Percentiles rank a stretch among this genome's conserved stretches.
These are phyloP conservation scores for Boletus rex-veris DNA, from an alignment of 768 basidiomycete genomes.

Conservation along the genomic window DNA sequence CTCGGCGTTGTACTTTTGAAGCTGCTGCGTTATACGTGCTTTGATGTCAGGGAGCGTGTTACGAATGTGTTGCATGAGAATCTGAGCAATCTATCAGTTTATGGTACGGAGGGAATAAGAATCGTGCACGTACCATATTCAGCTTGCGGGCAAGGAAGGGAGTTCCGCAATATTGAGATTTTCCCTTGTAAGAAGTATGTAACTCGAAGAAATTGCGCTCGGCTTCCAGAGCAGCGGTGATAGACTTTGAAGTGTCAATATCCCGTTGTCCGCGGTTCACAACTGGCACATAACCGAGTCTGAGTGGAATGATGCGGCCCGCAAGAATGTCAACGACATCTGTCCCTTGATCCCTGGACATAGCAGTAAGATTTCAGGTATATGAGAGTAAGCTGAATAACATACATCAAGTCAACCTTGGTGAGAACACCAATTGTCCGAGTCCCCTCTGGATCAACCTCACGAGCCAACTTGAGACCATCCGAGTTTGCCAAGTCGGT, in stretches of 20 bases:
- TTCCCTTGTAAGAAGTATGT: slow-evolving; percentile 89
- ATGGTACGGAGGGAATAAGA: background rate
- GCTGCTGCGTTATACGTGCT: slow-evolving; percentile 85
- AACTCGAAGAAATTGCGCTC: slow-evolving; percentile 95
- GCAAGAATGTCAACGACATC: slow-evolving; percentile 99
- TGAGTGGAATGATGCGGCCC: slow-evolving; percentile 92
- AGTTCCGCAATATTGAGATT: slow-evolving; percentile 95
- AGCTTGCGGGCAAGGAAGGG: slow-evolving; percentile 94
- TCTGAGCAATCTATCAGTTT: slow-evolving; percentile 43
- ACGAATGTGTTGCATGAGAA: slow-evolving; percentile 99
- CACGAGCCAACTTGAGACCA: slow-evolving; percentile 91
- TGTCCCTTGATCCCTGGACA: slow-evolving; percentile 85
- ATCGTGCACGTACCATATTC: slow-evolving; percentile 65
- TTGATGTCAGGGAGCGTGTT: slow-evolving; percentile 99
- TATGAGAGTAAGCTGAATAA: slow-evolving; percentile 15
- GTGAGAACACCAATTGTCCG: slow-evolving; percentile 98
- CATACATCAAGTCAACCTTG: slow-evolving; percentile 96
- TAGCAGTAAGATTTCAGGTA: slow-evolving; percentile 4
- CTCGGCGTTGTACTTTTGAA: slow-evolving; percentile 85
- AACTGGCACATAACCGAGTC: slow-evolving; percentile 96
- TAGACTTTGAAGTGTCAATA: slow-evolving; percentile 87
- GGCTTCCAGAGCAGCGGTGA: slow-evolving; percentile 78
- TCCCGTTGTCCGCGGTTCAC: slow-evolving; percentile 98
- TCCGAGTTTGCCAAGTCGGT: slow-evolving; percentile 98
- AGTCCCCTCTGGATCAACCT: slow-evolving; percentile 95